A percentile compares a stretch with the other conserved stretches of the same genome.
Conservation (phyloP, 768 basidiomycete species). For the Boletus bicolor region DNA sequence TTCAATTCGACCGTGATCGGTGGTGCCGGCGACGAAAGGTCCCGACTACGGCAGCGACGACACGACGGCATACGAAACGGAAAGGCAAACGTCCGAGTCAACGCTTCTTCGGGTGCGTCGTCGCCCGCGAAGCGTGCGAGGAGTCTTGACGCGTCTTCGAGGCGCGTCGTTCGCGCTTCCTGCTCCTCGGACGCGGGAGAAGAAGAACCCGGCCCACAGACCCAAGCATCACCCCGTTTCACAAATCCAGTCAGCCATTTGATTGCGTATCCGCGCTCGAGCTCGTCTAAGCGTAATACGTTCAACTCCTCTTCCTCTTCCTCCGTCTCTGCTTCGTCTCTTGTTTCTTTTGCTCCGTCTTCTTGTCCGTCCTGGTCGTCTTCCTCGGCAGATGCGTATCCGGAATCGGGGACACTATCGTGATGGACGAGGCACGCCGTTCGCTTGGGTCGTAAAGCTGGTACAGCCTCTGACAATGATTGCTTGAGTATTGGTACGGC, state of each 20-base stretch:
- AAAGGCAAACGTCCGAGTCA: constrained; percentile 57
- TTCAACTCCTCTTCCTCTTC: constrained; percentile 34
- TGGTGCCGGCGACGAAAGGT: neutral
- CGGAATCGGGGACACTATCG: constrained; percentile 60
- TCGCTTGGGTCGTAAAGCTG: constrained; percentile 27
- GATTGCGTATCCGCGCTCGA: constrained; percentile 67
- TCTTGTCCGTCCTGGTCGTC: constrained; percentile 41
- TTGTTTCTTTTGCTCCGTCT: constrained; percentile 12
- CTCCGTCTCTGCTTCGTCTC: constrained; percentile 1
- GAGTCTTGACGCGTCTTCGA: constrained; percentile 59
- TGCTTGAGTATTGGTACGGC: constrained; percentile 20
- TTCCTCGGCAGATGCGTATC: constrained; percentile 73
- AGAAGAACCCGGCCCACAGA: constrained; percentile 13
- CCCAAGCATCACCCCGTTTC: constrained; percentile 56
- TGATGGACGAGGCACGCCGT: constrained; percentile 33
- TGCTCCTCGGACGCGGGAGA: constrained; percentile 34
- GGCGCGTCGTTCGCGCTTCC: constrained; percentile 38
- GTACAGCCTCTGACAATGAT: constrained; percentile 10
- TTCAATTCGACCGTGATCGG: constrained; percentile 55
- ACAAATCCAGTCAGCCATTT: constrained; percentile 75
- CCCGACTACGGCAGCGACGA: neutral
- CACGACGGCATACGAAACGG: constrained; percentile 20
- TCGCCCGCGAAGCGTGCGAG: constrained; percentile 49
- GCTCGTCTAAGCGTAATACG: constrained; percentile 54
- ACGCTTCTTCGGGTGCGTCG: constrained; percentile 38